These are phyloP conservation scores for Aspergillus aculeatinus DNA, from an alignment of 2,329 filamentous ascomycete genomes.

Conservation along the genomic window DNA sequence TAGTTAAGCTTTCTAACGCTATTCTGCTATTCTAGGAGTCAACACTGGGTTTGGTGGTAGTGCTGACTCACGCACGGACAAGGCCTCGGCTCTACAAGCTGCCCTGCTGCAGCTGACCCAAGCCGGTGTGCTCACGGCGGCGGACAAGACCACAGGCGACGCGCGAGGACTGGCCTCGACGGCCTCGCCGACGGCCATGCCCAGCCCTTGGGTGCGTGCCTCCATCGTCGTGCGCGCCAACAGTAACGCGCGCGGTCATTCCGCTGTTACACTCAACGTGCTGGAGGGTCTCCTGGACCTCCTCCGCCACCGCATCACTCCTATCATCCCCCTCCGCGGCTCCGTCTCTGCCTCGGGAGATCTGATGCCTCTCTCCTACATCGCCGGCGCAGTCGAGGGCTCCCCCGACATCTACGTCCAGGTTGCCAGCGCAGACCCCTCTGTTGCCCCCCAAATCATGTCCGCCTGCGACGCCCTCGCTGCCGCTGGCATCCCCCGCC, in stretches of 20 bases:
- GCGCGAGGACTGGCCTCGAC: not conserved
- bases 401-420: slow-evolving; percentile 38
- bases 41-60: slow-evolving; percentile 69
- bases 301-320: slow-evolving; percentile 22
- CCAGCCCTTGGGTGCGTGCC: slow-evolving; percentile 47
- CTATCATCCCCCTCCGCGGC: slow-evolving; percentile 33
- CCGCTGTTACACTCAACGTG: not conserved
- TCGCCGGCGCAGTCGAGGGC: slow-evolving; percentile 32
- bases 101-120: slow-evolving; percentile 57
- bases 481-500: slow-evolving; percentile 23
- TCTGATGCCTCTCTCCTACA: slow-evolving; percentile 36
- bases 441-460: slow-evolving; percentile 17
- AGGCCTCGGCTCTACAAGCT: slow-evolving; percentile 53
- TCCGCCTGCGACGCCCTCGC: slow-evolving; percentile 35
- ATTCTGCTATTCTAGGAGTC: slow-evolving; percentile 44
- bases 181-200: slow-evolving; percentile 44
- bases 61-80: slow-evolving; percentile 57
- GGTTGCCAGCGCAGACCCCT: slow-evolving; percentile 33
- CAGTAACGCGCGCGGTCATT: slow-evolving; percentile 4
- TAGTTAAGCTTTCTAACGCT: not conserved
- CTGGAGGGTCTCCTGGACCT: slow-evolving; percentile 4
- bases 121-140: slow-evolving; percentile 45
- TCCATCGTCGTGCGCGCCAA: slow-evolving; percentile 6
- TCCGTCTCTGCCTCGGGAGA: slow-evolving; percentile 40
- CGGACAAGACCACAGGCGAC: slow-evolving; percentile 10